Conservation (phyloP, 2,329 filamentous ascomycete genomes). For the Microdochium paspali region DNA sequence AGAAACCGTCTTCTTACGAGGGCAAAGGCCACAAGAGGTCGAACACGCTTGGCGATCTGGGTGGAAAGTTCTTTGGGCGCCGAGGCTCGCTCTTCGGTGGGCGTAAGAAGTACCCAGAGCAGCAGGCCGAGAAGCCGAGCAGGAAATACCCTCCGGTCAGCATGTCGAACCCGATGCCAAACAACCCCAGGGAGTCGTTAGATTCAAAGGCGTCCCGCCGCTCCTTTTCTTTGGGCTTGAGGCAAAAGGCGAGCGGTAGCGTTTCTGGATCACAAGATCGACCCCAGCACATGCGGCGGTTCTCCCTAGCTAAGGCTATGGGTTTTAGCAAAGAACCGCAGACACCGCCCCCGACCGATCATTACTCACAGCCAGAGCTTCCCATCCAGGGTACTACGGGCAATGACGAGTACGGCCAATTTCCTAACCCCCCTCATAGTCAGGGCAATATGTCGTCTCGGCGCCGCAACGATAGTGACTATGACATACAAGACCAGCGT, state of each 20-base stretch:
- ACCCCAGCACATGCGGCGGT: conserved; percentile 43
- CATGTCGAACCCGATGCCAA: conserved; percentile 66
- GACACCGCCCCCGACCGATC: conserved; percentile 30
- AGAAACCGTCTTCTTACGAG: conserved; percentile 31
- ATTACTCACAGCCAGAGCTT: conserved; percentile 41
- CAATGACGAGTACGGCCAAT: conserved; percentile 25
- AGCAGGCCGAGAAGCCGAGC: conserved; percentile 43
- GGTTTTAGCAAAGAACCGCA: conserved; percentile 47
- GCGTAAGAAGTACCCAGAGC: conserved; percentile 21
- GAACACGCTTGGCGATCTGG: conserved; percentile 70
- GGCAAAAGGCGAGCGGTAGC: conserved; percentile 63
- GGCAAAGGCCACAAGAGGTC: conserved; percentile 56
- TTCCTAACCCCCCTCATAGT: conserved; percentile 17
- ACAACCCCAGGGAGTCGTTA: conserved; percentile 53
- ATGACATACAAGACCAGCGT: conserved; percentile 24
- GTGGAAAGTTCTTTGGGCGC: conserved; percentile 76
- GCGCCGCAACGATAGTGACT: conserved; percentile 27
- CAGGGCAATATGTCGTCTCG: conserved; percentile 14
- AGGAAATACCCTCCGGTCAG: conserved; percentile 83
- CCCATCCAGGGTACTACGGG: conserved; percentile 39
- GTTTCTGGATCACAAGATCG: conserved; percentile 51
- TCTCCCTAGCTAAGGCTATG: conserved; percentile 63
- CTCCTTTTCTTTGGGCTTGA: conserved; percentile 60
- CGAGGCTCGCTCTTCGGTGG: conserved; percentile 74
- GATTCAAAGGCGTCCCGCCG: conserved; percentile 59